Evolutionary conservation across 805 yeast genomes (phyloP).

Genomic region (Metschnikowia lachancei): DNA sequence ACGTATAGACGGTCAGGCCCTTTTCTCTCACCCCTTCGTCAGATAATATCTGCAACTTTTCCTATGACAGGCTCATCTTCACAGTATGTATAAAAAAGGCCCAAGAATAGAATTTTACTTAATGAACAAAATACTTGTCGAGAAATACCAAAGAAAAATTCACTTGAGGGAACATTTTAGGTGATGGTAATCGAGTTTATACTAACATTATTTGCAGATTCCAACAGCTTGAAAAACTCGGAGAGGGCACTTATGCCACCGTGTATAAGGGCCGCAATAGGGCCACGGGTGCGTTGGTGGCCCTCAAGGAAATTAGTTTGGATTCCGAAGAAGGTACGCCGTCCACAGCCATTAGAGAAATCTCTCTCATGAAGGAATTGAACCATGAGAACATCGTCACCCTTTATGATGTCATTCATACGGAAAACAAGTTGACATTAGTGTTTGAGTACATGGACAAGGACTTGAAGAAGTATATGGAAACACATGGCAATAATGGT

Average conservation of each 20-base stretch:
- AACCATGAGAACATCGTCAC: conserved; percentile 92
- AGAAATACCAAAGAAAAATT: no score
- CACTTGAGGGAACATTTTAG: no score
- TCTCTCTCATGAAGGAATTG: conserved; percentile 90
- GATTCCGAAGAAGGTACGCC: conserved; percentile 99
- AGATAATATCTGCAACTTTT: neutral
- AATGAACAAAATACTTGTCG: no score
- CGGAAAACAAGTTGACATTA: conserved; percentile 90
- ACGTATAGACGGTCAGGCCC: no score
- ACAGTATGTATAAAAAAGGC: conserved; percentile 33
- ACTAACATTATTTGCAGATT: conserved; percentile 28
- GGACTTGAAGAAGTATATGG: conserved; percentile 94
- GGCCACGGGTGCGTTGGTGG: conserved; percentile 85
- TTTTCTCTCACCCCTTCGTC: no score
- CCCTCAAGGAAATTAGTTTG: conserved; percentile 88
- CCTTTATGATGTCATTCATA: conserved; percentile 91
- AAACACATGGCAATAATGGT: conserved; percentile 70
- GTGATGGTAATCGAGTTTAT: neutral
- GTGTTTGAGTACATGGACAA: conserved; percentile 93
- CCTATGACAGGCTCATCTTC: conserved; percentile 44
- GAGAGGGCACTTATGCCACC: conserved; percentile 98
- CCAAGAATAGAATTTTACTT: neutral
- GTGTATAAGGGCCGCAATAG: conserved; percentile 91
- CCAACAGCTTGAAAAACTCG: conserved; percentile 73
- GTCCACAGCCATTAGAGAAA: conserved; percentile 95